Percentiles rank a stretch among this genome's conserved stretches.
phyloP scores from a whole-genome alignment of 305 asterid species.

The Fraxinus latifolia region DNA sequence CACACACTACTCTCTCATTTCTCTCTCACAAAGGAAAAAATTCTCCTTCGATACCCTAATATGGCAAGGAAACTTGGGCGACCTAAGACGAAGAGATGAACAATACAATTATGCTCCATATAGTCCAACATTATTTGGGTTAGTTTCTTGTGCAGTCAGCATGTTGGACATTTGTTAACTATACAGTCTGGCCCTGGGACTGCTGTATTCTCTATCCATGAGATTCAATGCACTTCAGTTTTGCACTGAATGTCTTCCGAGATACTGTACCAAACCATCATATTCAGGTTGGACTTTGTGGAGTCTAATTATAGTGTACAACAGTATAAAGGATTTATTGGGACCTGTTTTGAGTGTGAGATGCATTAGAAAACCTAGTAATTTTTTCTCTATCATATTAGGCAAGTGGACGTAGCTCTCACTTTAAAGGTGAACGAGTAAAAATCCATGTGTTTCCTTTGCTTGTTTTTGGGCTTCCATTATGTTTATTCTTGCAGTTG shows the following conservation, averaged over 20 bases:
- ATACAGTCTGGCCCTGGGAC: not conserved
- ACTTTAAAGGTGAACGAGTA: not conserved
- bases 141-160: not conserved
- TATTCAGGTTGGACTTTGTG: not conserved
- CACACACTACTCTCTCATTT: not conserved
- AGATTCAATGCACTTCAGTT: not conserved
- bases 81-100: not conserved
- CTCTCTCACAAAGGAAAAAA: not conserved
- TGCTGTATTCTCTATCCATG: not conserved
- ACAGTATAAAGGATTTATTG: not conserved
- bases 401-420: not conserved
- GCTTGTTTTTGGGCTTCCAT: not conserved
- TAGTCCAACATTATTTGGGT: not conserved
- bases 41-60: not conserved
- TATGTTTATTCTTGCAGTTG: not conserved
- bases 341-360: not conserved
- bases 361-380: not conserved
- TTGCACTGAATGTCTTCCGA: not conserved
- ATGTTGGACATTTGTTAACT: not conserved
- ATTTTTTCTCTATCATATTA: not conserved
- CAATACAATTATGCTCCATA: not conserved
- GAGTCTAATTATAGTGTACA: not conserved
- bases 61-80: not conserved
- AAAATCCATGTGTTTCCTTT: not conserved
- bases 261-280: not conserved